These are phyloP conservation scores for Sporisorium iseilematis-ciliati DNA, from an alignment of 1,284 basidiomycete species.

Conservation along the genomic window DNA sequence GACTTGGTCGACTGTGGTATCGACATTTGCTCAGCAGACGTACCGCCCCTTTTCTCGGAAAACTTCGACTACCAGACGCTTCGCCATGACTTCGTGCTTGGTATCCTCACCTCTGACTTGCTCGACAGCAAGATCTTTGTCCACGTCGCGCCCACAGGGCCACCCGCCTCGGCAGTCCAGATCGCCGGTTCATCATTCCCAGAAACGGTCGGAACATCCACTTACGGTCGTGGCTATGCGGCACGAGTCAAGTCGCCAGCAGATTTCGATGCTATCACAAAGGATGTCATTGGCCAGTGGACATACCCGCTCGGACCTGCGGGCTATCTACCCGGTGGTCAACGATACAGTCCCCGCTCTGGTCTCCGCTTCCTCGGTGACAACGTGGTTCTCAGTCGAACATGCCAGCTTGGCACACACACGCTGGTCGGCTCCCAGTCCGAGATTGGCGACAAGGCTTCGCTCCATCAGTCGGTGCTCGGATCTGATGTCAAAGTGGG, in stretches of 20 bases:
- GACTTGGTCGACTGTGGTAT: constrained; percentile 85
- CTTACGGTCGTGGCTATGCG: constrained; percentile 77
- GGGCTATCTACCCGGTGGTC: constrained; percentile 84
- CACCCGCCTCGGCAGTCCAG: constrained; percentile 33
- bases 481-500: constrained; percentile 81
- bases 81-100: constrained; percentile 91
- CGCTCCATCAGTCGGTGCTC: constrained; percentile 80
- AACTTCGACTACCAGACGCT: constrained; percentile 98
- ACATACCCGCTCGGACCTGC: constrained; percentile 95
- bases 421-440: constrained; percentile 52
- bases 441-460: constrained; percentile 74
- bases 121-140: constrained; percentile 94
- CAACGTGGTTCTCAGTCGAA: constrained; percentile 48
- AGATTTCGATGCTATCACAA: constrained; percentile 70
- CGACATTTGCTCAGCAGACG: constrained; percentile 79
- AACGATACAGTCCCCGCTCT: constrained; percentile 41
- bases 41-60: constrained; percentile 95
- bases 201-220: constrained; percentile 75
- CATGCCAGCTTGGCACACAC: constrained; percentile 47
- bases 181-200: constrained; percentile 77
- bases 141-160: constrained; percentile 76
- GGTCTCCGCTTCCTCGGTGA: constrained; percentile 56
- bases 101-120: constrained; percentile 94
- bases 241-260: constrained; percentile 59
- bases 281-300: constrained; percentile 91